A percentile compares a stretch with the other conserved stretches of the same genome.
Conservation (phyloP, 192 early-diverging fungal species). For the Coemansia interrupta region DNA sequence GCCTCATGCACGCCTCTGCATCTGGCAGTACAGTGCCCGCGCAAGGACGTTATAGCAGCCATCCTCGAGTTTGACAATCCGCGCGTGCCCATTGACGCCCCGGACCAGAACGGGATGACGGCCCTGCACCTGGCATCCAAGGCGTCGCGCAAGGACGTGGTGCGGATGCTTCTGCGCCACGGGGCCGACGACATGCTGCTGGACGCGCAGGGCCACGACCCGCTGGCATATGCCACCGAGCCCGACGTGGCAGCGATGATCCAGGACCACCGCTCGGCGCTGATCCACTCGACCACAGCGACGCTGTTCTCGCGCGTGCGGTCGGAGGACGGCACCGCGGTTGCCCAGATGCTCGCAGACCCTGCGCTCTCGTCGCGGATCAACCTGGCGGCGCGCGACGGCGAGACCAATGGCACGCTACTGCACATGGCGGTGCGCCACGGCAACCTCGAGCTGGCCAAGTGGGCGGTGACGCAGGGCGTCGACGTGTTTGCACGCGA, state of each 20-base stretch:
- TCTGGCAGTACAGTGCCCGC: constrained; percentile 65
- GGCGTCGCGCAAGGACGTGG: constrained; percentile 61
- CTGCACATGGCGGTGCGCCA: constrained; percentile 66
- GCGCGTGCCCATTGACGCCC: constrained; percentile 55
- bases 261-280: constrained; percentile 59
- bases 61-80: constrained; percentile 51
- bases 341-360: constrained; percentile 53
- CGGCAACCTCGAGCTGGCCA: constrained; percentile 63
- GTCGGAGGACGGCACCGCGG: constrained; percentile 27
- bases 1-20: constrained; percentile 51
- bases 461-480: constrained; percentile 69
- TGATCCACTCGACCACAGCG: constrained; percentile 48
- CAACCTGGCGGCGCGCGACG: constrained; percentile 67
- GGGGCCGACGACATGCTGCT: constrained; percentile 65
- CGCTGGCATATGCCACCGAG: constrained; percentile 49
- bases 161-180: constrained; percentile 63
- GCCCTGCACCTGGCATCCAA: constrained; percentile 73
- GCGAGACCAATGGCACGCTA: constrained; percentile 60
- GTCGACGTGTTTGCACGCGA: constrained; percentile 72
- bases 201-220: constrained; percentile 61
- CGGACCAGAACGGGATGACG: constrained; percentile 62
- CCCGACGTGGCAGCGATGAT: constrained; percentile 52
- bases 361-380: constrained; percentile 57
- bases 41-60: constrained; percentile 54
- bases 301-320: constrained; percentile 56